These are phyloP conservation scores for Pythium sp. DNA, from an alignment of 352 stramenopile genomes.

Conservation along the genomic window DNA sequence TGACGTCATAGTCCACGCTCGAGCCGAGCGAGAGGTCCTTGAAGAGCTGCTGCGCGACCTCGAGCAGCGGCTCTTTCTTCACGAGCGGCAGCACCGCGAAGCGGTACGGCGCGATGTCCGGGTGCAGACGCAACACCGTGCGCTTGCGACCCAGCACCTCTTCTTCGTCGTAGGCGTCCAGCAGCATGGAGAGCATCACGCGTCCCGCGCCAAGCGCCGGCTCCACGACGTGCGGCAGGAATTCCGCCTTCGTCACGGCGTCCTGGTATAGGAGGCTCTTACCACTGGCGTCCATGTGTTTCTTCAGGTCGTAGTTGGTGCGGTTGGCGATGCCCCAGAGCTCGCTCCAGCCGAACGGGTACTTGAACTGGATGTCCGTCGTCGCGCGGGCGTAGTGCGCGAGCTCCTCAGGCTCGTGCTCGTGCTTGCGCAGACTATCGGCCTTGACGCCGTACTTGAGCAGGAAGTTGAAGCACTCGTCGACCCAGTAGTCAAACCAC, in stretches of 20 bases:
- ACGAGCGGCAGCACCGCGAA: slow-evolving; percentile 92
- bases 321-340: slow-evolving; percentile 96
- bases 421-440: slow-evolving; percentile 90
- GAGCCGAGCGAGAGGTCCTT: slow-evolving; percentile 82
- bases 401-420: slow-evolving; percentile 90
- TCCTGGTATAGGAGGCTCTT: slow-evolving; percentile 87
- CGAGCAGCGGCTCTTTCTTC: slow-evolving; percentile 93
- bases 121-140: slow-evolving; percentile 91
- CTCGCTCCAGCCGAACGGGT: slow-evolving; percentile 96
- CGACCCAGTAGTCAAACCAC: slow-evolving; percentile 91
- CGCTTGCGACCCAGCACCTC: slow-evolving; percentile 81
- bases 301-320: slow-evolving; percentile 95
- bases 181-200: slow-evolving; percentile 92
- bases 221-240: slow-evolving; percentile 96
- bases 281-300: slow-evolving; percentile 92
- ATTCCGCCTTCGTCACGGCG: slow-evolving; percentile 73
- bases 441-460: slow-evolving; percentile 86
- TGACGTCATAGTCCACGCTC: slow-evolving; percentile 91
- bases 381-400: slow-evolving; percentile 96
- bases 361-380: slow-evolving; percentile 97
- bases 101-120: slow-evolving; percentile 92
- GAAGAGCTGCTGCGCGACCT: slow-evolving; percentile 90
- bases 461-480: slow-evolving; percentile 89
- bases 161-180: slow-evolving; percentile 95
- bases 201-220: slow-evolving; percentile 87